Conservation (phyloP, 306 rosid genomes). For the Calophaca sinica region DNA sequence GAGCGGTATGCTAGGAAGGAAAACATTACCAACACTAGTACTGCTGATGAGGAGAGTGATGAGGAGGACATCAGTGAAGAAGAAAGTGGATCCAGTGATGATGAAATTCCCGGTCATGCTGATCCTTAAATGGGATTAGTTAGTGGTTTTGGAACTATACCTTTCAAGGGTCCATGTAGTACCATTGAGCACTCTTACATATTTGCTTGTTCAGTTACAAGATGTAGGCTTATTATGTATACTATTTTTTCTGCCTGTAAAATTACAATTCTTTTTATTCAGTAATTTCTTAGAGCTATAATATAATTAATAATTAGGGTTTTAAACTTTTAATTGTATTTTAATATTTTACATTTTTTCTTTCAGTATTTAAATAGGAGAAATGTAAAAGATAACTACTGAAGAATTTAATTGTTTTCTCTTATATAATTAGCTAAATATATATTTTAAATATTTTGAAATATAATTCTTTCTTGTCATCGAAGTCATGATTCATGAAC, state of each 20-base stretch:
- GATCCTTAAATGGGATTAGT: conserved; percentile 59
- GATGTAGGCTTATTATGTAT: conserved; percentile 54
- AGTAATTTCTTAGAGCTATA: conserved; percentile 33
- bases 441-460: background rate
- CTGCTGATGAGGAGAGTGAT: conserved; percentile 75
- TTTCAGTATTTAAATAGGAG: background rate
- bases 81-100: conserved; percentile 79
- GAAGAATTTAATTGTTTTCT: background rate
- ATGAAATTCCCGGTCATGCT: conserved; percentile 87
- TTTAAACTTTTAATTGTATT: conserved; percentile 5
- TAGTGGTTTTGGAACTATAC: conserved; percentile 27
- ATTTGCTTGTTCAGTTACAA: conserved; percentile 46
- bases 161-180: conserved; percentile 50
- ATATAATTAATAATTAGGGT: conserved; percentile 9
- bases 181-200: conserved; percentile 48
- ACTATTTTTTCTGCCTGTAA: conserved; percentile 51
- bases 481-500: no score
- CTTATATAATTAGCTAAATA: background rate
- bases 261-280: conserved; percentile 46
- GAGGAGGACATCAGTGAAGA: conserved; percentile 81
- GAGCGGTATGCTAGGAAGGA: conserved; percentile 92
- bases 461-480: no score
- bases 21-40: conserved; percentile 59
- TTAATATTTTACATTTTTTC: conserved; percentile 1
- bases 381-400: conserved; percentile 1